Percentiles rank a stretch among this genome's conserved stretches.
These are phyloP conservation scores for Paecilomyces sp. DNA, from an alignment of 2,329 filamentous ascomycete species.

Conservation along the genomic window DNA sequence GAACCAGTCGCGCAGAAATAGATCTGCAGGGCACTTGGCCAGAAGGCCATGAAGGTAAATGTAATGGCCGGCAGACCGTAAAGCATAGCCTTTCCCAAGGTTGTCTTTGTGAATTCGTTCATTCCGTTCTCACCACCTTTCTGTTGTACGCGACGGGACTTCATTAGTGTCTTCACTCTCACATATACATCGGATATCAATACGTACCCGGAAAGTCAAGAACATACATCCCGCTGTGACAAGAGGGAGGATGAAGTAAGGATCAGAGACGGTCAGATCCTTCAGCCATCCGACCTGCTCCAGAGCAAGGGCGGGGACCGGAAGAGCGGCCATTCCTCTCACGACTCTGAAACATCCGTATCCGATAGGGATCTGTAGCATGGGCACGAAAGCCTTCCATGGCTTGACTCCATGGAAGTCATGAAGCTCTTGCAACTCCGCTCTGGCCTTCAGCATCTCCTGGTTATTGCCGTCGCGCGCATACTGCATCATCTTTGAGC, in stretches of 20 bases:
- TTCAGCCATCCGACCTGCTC: conserved; percentile 71
- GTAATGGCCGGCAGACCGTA: conserved; percentile 47
- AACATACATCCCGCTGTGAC: conserved; percentile 52
- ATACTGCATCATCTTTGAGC: conserved; percentile 46
- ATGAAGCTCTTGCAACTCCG: conserved; percentile 47
- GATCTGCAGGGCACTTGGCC: conserved; percentile 53
- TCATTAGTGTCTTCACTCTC: background rate
- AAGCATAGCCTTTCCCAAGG: conserved; percentile 26
- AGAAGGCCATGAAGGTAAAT: conserved; percentile 46
- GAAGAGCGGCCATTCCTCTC: conserved; percentile 65
- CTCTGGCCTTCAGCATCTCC: conserved; percentile 39
- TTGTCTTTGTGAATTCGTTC: conserved; percentile 21
- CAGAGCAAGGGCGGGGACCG: conserved; percentile 68
- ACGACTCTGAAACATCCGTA: conserved; percentile 76
- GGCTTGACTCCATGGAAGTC: conserved; percentile 49
- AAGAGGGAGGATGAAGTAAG: conserved; percentile 66
- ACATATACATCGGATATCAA: background rate
- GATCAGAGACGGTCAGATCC: conserved; percentile 70
- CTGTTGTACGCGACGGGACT: conserved; percentile 12
- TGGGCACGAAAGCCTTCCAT: conserved; percentile 46
- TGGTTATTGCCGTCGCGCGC: conserved; percentile 39
- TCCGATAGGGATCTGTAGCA: conserved; percentile 63
- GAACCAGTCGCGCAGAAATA: conserved; percentile 49
- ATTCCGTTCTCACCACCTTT: conserved; percentile 31
- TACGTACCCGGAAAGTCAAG: conserved; percentile 51